Base-by-base conservation (phyloP, 176 grass and related monocot genomes). In the Chloris gayana region DNA sequence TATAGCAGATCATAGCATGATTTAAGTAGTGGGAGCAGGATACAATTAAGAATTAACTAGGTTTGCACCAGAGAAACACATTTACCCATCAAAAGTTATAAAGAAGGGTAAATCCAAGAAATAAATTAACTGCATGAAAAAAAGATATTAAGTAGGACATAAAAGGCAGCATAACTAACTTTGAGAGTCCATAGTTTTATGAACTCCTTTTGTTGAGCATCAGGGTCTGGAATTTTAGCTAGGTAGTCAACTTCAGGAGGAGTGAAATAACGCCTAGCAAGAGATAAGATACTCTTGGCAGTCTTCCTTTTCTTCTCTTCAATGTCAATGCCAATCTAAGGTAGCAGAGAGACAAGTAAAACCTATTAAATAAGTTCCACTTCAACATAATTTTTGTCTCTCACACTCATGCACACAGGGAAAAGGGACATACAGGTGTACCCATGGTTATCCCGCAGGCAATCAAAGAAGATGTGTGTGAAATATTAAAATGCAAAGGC, bases 171-270 rank as follows among this genome's bases (percentile, higher is more conserved):
- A 63, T 85, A 10, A 82, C 96, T 91, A 80, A 94, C 95, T 87
- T 99, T 99, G 77, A 99, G 90, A 73, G 96, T 99, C 92, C 96
- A 99, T 27, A 99, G 64, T 82, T 89, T 90, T 84, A 99, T 83
- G 84, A 99, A 99, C 76, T 95, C 96, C 79, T 80, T 86, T 77
- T 84, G 84, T 73, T 84, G 96, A 74, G 49, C 86, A 78, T 93
- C 90, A 79, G 72, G 76, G 87, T 93, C 79, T 4, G 72, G 66
- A 87, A 95, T 72, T 68, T 75, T 71, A 84, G 34, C 60, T 78
- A 99, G 78, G 89, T 77, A 85, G 77, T 95, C 64, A 77, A 93
- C 84, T 91, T 99, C 92, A 73, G 82, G 74, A 89, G 85, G 81
- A 22, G 96, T 89, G 66, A 99, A 99, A 89, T 95, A 99, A 64